Base-by-base conservation (phyloP, 2,329 filamentous ascomycete species). In the Fusarium tupiense region DNA sequence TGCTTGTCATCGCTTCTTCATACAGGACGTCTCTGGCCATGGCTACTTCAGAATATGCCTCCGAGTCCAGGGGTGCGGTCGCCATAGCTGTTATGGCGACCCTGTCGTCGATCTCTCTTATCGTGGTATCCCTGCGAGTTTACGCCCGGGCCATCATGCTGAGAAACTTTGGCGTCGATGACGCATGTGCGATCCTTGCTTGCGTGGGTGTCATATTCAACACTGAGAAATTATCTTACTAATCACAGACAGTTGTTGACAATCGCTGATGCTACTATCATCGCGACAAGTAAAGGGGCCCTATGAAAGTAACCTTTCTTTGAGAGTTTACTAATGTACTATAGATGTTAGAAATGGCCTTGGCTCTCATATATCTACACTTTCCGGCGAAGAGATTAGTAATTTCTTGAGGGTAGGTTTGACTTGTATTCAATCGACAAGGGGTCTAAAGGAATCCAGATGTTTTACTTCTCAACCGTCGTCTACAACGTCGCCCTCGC, bases 271-370 rank as follows among this genome's bases (percentile, higher is more conserved):
- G 49, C 49, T 20, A 8, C 12, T 20, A 35, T 52, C 1, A 33
- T 52, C 0, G 49, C 49, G 24, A 20, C 22, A 20, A 52, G 49
- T 52, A 52, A 19, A 24, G 12, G 1, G 0, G 2, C 31, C 31
- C 17, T 4, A 8, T 8, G 0, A 7, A 24, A 24, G 12, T 2
- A 20, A 10, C 1, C 2, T 8, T n/a, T 10, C 0, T 9, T 33
- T 1, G 0, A 14, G 0, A n/a, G 29, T 2, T 24, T 20, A 14
- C 31, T 52, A 3, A 52, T 2, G 4, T 8, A 2, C 22, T 8
- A 6, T 20, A 52, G 31, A 52, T 5, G 31, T 52, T 3, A 52
- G 31, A 35, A 35, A 52, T 35, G 49, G 31, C 22, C 49, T 52
- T 35, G 49, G 49, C 22, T 52, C 49, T 35, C 31, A 52, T 35